Conservation (phyloP, 1,284 basidiomycete genomes). For the Trametes polyzona region DNA sequence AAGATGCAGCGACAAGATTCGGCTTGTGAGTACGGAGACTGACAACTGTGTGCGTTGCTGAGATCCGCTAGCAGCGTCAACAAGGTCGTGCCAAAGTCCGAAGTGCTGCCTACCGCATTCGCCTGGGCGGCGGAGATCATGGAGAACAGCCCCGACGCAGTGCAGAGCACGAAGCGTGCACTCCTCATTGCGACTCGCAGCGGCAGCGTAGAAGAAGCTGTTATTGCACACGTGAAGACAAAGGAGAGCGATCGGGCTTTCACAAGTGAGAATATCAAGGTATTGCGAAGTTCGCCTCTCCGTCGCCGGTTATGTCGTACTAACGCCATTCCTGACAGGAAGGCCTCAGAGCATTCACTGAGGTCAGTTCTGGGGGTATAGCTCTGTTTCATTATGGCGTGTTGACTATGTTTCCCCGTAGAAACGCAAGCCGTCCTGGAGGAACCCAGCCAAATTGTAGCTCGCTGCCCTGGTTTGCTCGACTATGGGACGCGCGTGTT, state of each 20-base stretch:
- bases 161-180: conserved; percentile 76
- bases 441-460: conserved; percentile 61
- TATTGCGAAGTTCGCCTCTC: conserved; percentile 29
- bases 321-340: conserved; percentile 35
- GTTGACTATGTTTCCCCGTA: too few species aligned
- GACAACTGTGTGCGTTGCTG: background rate
- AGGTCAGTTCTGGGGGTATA: conserved; percentile 34
- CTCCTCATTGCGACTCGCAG: conserved; percentile 57
- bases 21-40: conserved; percentile 60
- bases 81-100: conserved; percentile 58
- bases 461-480: background rate
- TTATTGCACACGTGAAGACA: conserved; percentile 52
- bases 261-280: conserved; percentile 75
- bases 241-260: conserved; percentile 61
- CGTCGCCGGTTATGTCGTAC: background rate
- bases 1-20: conserved; percentile 71
- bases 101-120: conserved; percentile 68
- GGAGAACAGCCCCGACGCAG: conserved; percentile 78
- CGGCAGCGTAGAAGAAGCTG: conserved; percentile 58
- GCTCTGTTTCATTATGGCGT: too few species aligned
- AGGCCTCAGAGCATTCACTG: conserved; percentile 46
- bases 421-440: conserved; percentile 65
- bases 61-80: conserved; percentile 57
- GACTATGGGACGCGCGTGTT: too few species aligned
- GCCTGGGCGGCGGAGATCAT: conserved; percentile 64